These are phyloP conservation scores for Alternaria arborescens DNA, from an alignment of 2,329 filamentous ascomycete species.

Conservation along the genomic window DNA sequence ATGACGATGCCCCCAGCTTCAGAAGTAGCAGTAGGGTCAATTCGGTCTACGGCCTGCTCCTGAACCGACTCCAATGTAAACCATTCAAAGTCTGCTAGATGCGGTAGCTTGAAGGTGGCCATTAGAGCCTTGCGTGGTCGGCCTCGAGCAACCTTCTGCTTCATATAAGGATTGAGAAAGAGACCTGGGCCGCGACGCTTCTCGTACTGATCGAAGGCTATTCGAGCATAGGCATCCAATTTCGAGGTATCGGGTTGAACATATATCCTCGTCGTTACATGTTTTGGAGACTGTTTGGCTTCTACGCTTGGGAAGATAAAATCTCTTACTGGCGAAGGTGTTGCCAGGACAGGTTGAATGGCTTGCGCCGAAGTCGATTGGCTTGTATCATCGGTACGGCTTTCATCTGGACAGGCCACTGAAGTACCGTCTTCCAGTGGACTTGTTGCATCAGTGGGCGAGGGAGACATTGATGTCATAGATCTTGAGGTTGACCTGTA, in stretches of 20 bases:
- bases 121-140: slow-evolving; percentile 55
- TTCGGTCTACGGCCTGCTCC: neutral
- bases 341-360: neutral
- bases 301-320: neutral
- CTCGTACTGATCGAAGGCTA: slow-evolving; percentile 40
- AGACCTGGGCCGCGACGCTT: slow-evolving; percentile 48
- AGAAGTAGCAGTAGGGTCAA: neutral
- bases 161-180: slow-evolving; percentile 57
- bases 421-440: neutral
- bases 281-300: neutral
- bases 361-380: neutral
- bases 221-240: slow-evolving; percentile 20
- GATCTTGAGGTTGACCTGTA: neutral
- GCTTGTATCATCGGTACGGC: neutral
- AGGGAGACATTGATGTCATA: neutral
- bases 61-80: slow-evolving; percentile 28
- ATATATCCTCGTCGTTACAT: neutral
- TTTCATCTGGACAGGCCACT: neutral
- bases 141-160: slow-evolving; percentile 47
- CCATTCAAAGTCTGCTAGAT: slow-evolving; percentile 49
- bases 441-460: neutral
- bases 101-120: slow-evolving; percentile 52
- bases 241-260: slow-evolving; percentile 5
- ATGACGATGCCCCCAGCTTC: neutral
- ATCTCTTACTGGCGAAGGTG: neutral